phyloP scores from a whole-genome alignment of 805 yeast genomes.

The Candida ulmi region DNA sequence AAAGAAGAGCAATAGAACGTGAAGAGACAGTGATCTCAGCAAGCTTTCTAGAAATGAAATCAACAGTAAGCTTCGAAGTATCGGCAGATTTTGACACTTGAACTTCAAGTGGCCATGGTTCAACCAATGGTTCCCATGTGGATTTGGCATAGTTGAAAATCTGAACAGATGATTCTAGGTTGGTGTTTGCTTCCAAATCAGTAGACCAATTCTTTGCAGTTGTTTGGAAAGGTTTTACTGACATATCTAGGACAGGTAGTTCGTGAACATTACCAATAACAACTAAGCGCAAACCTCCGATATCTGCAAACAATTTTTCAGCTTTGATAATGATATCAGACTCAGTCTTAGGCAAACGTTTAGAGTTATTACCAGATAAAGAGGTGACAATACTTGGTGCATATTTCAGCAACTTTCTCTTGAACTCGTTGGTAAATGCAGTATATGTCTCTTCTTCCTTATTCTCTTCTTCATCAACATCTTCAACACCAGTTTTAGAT shows the following conservation, averaged over 20 bases:
- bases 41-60: conserved; percentile 65
- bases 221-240: conserved; percentile 61
- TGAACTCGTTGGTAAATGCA: conserved; percentile 58
- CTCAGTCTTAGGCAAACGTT: conserved; percentile 15
- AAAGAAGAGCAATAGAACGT: conserved; percentile 68
- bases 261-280: conserved; percentile 89
- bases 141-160: conserved; percentile 85
- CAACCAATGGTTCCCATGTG: conserved; percentile 92
- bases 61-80: conserved; percentile 48
- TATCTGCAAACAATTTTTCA: conserved; percentile 58
- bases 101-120: conserved; percentile 76
- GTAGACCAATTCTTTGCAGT: conserved; percentile 82
- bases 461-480: conserved; percentile 9
- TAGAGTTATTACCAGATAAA: conserved; percentile 31
- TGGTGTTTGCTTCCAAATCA: conserved; percentile 64
- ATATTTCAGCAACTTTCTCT: conserved; percentile 51
- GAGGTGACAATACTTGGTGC: conserved; percentile 63
- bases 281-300: conserved; percentile 77
- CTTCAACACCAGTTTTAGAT: conserved; percentile 23
- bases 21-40: conserved; percentile 82
- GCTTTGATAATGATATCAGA: conserved; percentile 49
- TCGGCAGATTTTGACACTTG: conserved; percentile 50
- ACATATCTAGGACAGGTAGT: conserved; percentile 78
- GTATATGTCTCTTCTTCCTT: conserved; percentile 20
- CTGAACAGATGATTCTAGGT: conserved; percentile 61